Base-by-base conservation (phyloP, 192 early-diverging fungal genomes). In the Coemansia sp. region DNA sequence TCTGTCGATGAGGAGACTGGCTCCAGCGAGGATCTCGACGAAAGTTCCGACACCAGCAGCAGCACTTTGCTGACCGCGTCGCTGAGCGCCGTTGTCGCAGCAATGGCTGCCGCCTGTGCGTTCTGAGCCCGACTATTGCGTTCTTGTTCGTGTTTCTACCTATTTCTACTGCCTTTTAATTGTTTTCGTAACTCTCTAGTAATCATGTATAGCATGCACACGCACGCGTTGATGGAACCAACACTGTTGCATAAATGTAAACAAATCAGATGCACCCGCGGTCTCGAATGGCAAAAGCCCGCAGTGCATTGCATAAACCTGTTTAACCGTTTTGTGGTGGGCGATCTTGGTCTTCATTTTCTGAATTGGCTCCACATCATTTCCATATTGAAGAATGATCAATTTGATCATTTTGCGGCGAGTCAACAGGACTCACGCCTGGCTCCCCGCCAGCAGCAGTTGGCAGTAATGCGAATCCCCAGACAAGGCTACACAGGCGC, bases 51-150 rank as follows among this genome's bases (percentile, higher is more conserved):
- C 14, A 41, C 62, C 62, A 71, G 67, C 69, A 50, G 60, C 43
- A 66, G 60, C 23, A 59, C 62, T 55, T 38, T 59, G 24, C 53
- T 68, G 55, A 45, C 32, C 11, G 73, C 61, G 2, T 72, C 78
- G 60, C 21, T 72, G 50, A 66, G 65, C 22, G 59, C 66, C 58
- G 51, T 66, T 12, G 43, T 61, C 27, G 55, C 76, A 22, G 72
- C 72, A 10, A 71, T 79, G 56, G 39, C 73, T 35, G 72, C 65
- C n/a, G 54, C 67, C 14, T 61, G 56, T 55, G 65, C 50, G 50
- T 66, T 73, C 76, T 79, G 63, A 66, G 54, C 49, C 6, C 17
- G 35, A 53, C 35, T 15, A 8, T 14, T 64, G 25, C 49, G 23
- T 12, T 15, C 53, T 25, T 15, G 24, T 10, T 11, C 23, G 15